These are phyloP conservation scores for Hypoxylon sp. DNA, from an alignment of 2,329 filamentous ascomycete genomes.

Conservation along the genomic window DNA sequence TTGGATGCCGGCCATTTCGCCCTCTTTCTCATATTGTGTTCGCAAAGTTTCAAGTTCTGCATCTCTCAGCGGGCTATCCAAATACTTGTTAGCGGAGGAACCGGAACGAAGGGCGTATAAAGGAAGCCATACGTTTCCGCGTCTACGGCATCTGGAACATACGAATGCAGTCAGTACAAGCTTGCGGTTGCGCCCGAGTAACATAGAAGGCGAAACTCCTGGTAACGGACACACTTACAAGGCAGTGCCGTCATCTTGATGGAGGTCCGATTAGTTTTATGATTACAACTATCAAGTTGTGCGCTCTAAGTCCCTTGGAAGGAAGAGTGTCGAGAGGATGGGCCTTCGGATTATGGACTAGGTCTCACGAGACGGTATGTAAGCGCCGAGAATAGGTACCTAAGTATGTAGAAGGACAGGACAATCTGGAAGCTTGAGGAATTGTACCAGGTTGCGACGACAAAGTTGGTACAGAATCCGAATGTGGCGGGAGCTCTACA, in stretches of 20 bases:
- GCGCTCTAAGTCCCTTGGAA: neutral
- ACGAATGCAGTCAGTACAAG: slow-evolving; percentile 20
- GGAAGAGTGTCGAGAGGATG: neutral
- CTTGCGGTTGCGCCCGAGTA: neutral
- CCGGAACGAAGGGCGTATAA: neutral
- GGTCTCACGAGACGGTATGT: neutral
- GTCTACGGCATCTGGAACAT: slow-evolving; percentile 86
- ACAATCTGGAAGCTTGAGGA: slow-evolving; percentile 9
- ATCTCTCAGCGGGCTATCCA: slow-evolving; percentile 81
- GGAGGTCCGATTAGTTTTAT: slow-evolving; percentile 8
- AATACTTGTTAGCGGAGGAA: slow-evolving; percentile 34
- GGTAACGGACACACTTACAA: slow-evolving; percentile 44
- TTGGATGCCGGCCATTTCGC: slow-evolving; percentile 94
- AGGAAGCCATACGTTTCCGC: slow-evolving; percentile 81
- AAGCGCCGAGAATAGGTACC: neutral
- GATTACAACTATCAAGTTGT: slow-evolving; percentile 6
- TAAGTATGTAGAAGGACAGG: neutral
- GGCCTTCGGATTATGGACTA: slow-evolving; percentile 3
- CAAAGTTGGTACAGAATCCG: slow-evolving; percentile 28
- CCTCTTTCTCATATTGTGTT: slow-evolving; percentile 96
- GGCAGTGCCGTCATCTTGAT: slow-evolving; percentile 51
- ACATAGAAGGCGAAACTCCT: neutral
- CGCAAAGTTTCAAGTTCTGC: slow-evolving; percentile 93
- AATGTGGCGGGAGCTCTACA: slow-evolving; percentile 42
- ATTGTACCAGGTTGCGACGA: slow-evolving; percentile 16